These are phyloP conservation scores for Clavispora asparagi DNA, from an alignment of 805 yeast genomes.

Conservation along the genomic window DNA sequence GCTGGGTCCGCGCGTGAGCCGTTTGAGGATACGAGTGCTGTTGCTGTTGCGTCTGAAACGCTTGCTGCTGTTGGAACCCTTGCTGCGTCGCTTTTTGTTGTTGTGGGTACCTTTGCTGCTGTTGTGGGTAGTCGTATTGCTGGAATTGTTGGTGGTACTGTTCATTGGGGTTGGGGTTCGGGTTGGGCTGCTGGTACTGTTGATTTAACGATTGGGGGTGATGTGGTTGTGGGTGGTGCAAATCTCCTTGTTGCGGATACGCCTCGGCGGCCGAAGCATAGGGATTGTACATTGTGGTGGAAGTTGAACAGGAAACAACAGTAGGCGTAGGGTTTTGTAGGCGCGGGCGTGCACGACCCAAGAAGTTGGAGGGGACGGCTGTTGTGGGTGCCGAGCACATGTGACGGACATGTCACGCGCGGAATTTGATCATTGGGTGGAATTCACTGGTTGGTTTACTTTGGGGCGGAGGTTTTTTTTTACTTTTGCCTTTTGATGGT, in stretches of 20 bases:
- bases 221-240: constrained; percentile 19
- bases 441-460: too few relatives aligned
- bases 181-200: constrained; percentile 26
- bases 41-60: constrained; percentile 40
- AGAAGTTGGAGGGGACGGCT: neutral
- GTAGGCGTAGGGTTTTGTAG: neutral
- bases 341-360: neutral
- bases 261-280: constrained; percentile 25
- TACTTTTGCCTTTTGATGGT: too few relatives aligned
- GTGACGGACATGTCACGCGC: too few relatives aligned
- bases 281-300: constrained; percentile 32
- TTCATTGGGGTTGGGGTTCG: constrained; percentile 13
- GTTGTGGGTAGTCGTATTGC: constrained; percentile 9
- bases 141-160: constrained; percentile 15
- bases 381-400: too few relatives aligned
- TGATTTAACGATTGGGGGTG: constrained; percentile 3
- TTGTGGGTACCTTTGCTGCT: constrained; percentile 19
- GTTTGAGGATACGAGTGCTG: constrained; percentile 16
- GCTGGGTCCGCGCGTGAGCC: constrained; percentile 3
- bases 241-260: constrained; percentile 8
- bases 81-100: constrained; percentile 28
- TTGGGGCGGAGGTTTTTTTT: too few relatives aligned
- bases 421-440: too few relatives aligned
- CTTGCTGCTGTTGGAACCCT: constrained; percentile 20
- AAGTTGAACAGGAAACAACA: neutral